phyloP scores from a whole-genome alignment of 2,329 filamentous ascomycete genomes.

The Epichloe bromicola region DNA sequence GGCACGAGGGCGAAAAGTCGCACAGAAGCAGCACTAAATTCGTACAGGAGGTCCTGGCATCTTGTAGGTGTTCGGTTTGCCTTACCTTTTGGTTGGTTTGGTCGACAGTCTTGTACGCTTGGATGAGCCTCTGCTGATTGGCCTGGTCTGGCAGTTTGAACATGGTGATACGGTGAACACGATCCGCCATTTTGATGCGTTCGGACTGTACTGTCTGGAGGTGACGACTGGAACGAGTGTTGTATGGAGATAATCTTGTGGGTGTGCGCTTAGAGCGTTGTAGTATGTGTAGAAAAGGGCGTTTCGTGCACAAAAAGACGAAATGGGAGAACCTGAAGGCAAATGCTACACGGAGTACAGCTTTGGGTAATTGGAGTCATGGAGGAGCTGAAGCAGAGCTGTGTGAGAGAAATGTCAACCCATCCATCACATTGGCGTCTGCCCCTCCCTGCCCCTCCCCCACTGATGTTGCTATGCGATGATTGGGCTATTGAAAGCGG shows the following conservation, averaged over 20 bases:
- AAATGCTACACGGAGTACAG: no score
- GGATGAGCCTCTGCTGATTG: conserved; percentile 30
- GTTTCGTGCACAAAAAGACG: neutral
- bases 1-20: neutral
- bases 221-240: neutral
- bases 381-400: no score
- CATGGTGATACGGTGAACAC: conserved; percentile 36
- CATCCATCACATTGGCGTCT: neutral
- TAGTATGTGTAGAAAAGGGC: neutral
- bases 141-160: conserved; percentile 37
- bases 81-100: conserved; percentile 29
- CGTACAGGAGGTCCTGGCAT: neutral
- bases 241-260: no score
- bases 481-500: neutral
- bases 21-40: neutral
- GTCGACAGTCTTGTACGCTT: conserved; percentile 29
- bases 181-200: conserved; percentile 21
- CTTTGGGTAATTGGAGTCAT: no score
- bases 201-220: neutral
- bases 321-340: no score
- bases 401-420: neutral
- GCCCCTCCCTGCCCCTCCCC: neutral
- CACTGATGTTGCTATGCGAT: neutral
- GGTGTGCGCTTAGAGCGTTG: neutral
- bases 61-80: neutral